Evolutionary conservation across 2,329 filamentous ascomycete genomes (phyloP), one percentile per base, ranked within the genome.

Genomic region (Claviceps paspali): DNA sequence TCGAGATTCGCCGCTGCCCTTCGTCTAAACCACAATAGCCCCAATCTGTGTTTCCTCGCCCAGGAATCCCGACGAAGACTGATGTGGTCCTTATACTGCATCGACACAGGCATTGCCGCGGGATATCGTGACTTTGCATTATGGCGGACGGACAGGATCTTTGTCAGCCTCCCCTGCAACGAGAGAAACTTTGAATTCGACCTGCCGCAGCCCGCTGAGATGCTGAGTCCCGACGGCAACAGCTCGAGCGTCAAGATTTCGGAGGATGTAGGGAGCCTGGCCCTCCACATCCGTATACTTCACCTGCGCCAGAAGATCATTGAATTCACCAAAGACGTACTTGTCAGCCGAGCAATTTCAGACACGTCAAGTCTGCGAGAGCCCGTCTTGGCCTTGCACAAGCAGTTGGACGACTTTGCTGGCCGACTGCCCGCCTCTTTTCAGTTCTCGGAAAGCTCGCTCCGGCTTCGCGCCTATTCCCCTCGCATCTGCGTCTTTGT

Each of bases 401-500:
- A 65, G 42, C 64, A 67, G 24, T 62, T 74, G 4, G 62, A 64
- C 11, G 62, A 63, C 10, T 74, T 74, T 41, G 68, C 69, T 32
- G 60, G 63, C 15, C 59, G 69, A 18, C 51, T 74, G 5, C 70
- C 70, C 1, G 55, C 63, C 0, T 73, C 68, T 8, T 74, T 75
- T 45, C 66, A 67, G 33, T 74, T 71, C 50, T 73, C 68, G 9
- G 69, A 73, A 42, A 66, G 60, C 42, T 73, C 72, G 22, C 55
- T 73, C 4, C 62, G 68, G 11, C 55, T 74, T 18, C 64, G 70
- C 5, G 67, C 68, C 3, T 74, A 73, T 45, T 74, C 70, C 1
- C 65, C 69, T 2, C 59, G 70, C 3, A 60, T 75, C 5, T 71
- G 68, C 41, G 67, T 70, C 29, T 74, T 70, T 41, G 57, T 73